These are phyloP conservation scores for Suillus discolor DNA, from an alignment of 768 basidiomycete species.

Conservation along the genomic window DNA sequence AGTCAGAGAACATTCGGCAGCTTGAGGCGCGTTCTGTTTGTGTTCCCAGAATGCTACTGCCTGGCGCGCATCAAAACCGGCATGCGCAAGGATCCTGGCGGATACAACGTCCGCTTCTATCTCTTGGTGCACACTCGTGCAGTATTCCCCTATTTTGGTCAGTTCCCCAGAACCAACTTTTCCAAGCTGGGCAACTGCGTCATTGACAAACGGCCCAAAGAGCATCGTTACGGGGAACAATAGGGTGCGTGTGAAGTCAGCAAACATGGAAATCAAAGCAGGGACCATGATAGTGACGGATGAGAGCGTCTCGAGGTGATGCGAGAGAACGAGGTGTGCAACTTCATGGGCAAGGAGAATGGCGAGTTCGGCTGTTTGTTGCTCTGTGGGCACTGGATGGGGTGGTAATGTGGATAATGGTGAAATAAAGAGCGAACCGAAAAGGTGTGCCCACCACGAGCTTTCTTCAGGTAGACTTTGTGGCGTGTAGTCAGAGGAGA, in stretches of 20 bases:
- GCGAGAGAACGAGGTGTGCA: conserved; percentile 86
- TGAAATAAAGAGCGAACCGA: conserved; percentile 45
- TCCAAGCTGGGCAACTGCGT: conserved; percentile 83
- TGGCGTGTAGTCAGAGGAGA: conserved; percentile 26
- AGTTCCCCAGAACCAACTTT: conserved; percentile 79
- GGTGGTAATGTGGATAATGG: conserved; percentile 31
- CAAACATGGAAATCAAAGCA: conserved; percentile 70
- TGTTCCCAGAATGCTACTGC: conserved; percentile 86
- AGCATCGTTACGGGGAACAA: conserved; percentile 90
- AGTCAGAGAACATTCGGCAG: conserved; percentile 25
- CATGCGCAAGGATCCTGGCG: conserved; percentile 84
- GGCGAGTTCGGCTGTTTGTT: conserved; percentile 88
- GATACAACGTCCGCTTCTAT: conserved; percentile 93
- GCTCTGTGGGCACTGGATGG: conserved; percentile 64
- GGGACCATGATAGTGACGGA: conserved; percentile 83
- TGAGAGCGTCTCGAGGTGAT: conserved; percentile 92
- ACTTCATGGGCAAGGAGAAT: conserved; percentile 93
- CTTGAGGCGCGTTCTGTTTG: conserved; percentile 37
- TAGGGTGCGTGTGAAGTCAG: conserved; percentile 76
- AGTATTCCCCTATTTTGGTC: conserved; percentile 68
- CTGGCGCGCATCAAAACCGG: conserved; percentile 85
- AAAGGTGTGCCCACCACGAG: conserved; percentile 51
- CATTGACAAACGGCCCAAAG: conserved; percentile 94
- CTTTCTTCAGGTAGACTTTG: conserved; percentile 21
- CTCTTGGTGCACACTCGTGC: conserved; percentile 83